Percentiles rank a stretch among this genome's conserved stretches.
phyloP scores from a whole-genome alignment of 139 green algal genomes.

The Gonium pectorale region DNA sequence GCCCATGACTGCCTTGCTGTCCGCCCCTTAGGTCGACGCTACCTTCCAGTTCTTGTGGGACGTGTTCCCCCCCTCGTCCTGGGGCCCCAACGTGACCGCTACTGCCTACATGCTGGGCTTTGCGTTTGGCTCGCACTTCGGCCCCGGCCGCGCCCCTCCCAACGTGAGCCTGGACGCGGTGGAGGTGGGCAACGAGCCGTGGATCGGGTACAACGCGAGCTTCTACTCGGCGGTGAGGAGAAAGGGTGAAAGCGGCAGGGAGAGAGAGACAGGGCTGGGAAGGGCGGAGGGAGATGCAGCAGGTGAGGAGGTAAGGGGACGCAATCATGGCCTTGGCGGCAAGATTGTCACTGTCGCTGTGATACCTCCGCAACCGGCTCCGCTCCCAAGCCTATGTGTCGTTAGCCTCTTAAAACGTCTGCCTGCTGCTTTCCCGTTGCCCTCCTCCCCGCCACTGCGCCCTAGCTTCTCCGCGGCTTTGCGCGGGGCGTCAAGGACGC shows the following conservation, averaged over 20 bases:
- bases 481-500: slow-evolving; percentile 29
- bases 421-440: too few relatives aligned
- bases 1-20: neutral
- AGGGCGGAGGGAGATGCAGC: too few relatives aligned
- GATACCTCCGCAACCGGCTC: too few relatives aligned
- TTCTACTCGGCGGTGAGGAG: slow-evolving; percentile 40
- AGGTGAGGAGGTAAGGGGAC: too few relatives aligned
- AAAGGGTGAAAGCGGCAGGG: too few relatives aligned
- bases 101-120: slow-evolving; percentile 44
- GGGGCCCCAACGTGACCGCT: slow-evolving; percentile 33
- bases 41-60: slow-evolving; percentile 44
- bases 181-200: slow-evolving; percentile 55
- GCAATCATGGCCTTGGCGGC: too few relatives aligned
- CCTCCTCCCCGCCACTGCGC: neutral
- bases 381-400: too few relatives aligned
- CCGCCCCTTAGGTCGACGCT: slow-evolving; percentile 41
- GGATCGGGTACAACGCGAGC: slow-evolving; percentile 37
- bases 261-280: too few relatives aligned
- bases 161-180: slow-evolving; percentile 41
- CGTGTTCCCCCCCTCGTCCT: slow-evolving; percentile 7
- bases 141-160: slow-evolving; percentile 23
- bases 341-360: too few relatives aligned
- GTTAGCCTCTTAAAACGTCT: too few relatives aligned
- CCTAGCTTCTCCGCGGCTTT: slow-evolving; percentile 47
- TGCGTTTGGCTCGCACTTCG: slow-evolving; percentile 47